Evolutionary conservation across 495 filamentous ascomycete genomes (phyloP).

Genomic region (Ascobolus immersus): DNA sequence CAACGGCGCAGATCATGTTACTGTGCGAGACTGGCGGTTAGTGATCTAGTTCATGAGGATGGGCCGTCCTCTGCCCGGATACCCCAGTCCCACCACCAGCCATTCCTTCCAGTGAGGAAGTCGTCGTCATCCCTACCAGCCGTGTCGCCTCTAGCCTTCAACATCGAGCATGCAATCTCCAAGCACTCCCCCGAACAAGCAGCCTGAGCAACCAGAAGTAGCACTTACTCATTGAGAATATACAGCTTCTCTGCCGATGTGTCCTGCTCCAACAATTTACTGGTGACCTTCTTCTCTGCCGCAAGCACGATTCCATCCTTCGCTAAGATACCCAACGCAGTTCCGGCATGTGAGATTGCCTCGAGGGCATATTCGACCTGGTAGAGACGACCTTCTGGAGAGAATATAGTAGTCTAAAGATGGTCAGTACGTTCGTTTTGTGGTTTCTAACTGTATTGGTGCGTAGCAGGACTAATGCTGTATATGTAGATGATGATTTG

Average conservation of each 20-base stretch:
- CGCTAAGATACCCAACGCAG: conserved; percentile 82
- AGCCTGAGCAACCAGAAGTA: neutral
- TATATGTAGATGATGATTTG: no score
- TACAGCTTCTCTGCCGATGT: conserved; percentile 99
- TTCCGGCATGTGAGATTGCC: conserved; percentile 94
- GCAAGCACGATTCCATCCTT: conserved; percentile 96
- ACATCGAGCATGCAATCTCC: neutral
- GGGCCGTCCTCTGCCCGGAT: neutral
- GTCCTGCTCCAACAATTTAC: conserved; percentile 96
- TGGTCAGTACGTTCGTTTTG: neutral
- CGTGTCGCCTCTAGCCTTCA: neutral
- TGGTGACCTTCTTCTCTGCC: conserved; percentile 97
- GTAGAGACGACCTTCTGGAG: conserved; percentile 89
- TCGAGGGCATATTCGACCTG: conserved; percentile 98
- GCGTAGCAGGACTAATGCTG: conserved; percentile 6
- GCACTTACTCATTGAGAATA: conserved; percentile 78
- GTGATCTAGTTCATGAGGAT: no score
- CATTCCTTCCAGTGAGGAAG: neutral
- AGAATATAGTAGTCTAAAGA: conserved; percentile 91
- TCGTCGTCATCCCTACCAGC: neutral
- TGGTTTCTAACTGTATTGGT: neutral
- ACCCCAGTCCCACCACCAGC: neutral
- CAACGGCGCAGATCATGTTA: conserved; percentile 99
- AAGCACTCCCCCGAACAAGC: neutral
- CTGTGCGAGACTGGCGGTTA: no score